Percentiles rank a stretch among this genome's conserved stretches.
Evolutionary conservation across 2,329 filamentous ascomycete species (phyloP).

Genomic region (Trichoderma koningii): DNA sequence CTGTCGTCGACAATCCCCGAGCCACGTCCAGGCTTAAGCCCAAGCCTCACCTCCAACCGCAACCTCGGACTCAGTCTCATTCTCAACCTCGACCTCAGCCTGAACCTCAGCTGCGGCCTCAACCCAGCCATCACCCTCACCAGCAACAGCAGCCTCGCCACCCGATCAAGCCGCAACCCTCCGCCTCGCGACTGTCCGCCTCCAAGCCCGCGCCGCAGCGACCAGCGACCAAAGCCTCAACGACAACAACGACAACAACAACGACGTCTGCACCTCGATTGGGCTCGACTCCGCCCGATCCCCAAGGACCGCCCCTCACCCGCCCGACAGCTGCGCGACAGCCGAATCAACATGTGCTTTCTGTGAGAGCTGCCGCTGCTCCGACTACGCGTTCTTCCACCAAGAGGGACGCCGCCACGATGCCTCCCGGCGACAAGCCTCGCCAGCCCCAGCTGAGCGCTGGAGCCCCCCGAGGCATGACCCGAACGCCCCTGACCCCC

Average conservation of each 20-base stretch:
- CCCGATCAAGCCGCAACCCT: background rate
- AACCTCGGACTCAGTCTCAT: too few relatives aligned
- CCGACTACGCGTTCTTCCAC: conserved; percentile 31
- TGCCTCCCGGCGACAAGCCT: conserved; percentile 58
- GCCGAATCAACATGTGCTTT: conserved; percentile 37
- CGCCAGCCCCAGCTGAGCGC: conserved; percentile 70
- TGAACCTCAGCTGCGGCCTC: too few relatives aligned
- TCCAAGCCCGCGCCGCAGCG: conserved; percentile 11
- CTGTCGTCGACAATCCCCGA: conserved; percentile 16
- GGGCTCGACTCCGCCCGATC: conserved; percentile 20
- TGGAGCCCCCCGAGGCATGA: conserved; percentile 57
- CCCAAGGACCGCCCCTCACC: conserved; percentile 25
- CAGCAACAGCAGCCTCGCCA: too few relatives aligned
- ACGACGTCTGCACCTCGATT: background rate
- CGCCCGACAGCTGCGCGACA: conserved; percentile 28
- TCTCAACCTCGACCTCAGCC: too few relatives aligned
- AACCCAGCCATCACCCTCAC: too few relatives aligned
- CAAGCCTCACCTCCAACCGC: background rate
- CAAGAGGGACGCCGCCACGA: conserved; percentile 36
- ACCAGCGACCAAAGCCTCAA: background rate
- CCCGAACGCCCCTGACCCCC: conserved; percentile 54
- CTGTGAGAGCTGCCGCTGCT: conserved; percentile 24
- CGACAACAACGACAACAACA: background rate
- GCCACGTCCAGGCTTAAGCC: background rate
- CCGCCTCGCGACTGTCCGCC: conserved; percentile 16